Percentiles rank a stretch among this genome's conserved stretches.
Evolutionary conservation across 768 basidiomycete species (phyloP).

Genomic region (Tricholoma sp.): DNA sequence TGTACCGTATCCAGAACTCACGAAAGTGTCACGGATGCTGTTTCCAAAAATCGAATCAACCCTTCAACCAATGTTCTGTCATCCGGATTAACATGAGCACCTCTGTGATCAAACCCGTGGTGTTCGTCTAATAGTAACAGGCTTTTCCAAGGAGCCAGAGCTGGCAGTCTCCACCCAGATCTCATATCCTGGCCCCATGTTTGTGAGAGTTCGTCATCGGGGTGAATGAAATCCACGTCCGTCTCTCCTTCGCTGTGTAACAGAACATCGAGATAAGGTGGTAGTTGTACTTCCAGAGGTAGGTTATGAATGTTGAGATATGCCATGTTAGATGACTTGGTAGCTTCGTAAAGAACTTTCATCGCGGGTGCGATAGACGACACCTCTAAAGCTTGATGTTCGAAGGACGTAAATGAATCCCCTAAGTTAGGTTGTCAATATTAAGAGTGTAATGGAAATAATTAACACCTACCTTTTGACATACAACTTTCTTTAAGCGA

Average conservation of each 20-base stretch:
- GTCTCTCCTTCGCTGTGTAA: constrained; percentile 56
- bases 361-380: constrained; percentile 79
- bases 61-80: constrained; percentile 68
- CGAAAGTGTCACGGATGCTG: constrained; percentile 72
- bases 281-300: constrained; percentile 82
- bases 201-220: constrained; percentile 46
- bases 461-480: constrained; percentile 45
- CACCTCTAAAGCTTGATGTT: constrained; percentile 49
- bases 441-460: constrained; percentile 6
- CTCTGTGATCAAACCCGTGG: constrained; percentile 51
- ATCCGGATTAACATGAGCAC: constrained; percentile 55
- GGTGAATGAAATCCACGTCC: constrained; percentile 44
- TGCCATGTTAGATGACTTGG: constrained; percentile 73
- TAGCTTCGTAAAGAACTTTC: constrained; percentile 71
- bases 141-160: constrained; percentile 89
- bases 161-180: constrained; percentile 68
- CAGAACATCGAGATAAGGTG: constrained; percentile 70
- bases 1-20: constrained; percentile 19
- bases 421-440: constrained; percentile 32
- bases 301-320: constrained; percentile 75
- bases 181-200: constrained; percentile 67
- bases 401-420: constrained; percentile 52
- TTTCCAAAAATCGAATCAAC: constrained; percentile 70
- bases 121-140: constrained; percentile 68
- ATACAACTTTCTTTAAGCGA: constrained; percentile 67